Evolutionary conservation across 1,284 basidiomycete species (phyloP).

Genomic region (Vanrija humicola): DNA sequence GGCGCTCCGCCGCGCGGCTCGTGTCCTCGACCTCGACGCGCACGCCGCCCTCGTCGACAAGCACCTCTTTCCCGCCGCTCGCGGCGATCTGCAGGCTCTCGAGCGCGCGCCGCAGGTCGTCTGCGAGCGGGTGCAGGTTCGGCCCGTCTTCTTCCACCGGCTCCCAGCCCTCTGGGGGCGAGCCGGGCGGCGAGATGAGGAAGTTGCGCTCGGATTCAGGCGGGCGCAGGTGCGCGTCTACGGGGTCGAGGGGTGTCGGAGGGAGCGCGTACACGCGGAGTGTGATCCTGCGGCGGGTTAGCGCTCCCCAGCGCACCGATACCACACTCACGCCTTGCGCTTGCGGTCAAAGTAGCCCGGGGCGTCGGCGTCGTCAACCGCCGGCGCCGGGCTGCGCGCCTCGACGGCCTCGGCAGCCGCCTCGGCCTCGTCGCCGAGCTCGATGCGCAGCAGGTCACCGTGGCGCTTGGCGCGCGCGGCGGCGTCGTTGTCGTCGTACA

Average conservation of each 20-base stretch:
- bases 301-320: background rate
- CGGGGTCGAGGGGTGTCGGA: constrained; percentile 57
- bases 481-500: constrained; percentile 59
- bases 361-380: background rate
- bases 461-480: constrained; percentile 43
- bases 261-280: constrained; percentile 77
- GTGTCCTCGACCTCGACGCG: constrained; percentile 44
- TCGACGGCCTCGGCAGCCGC: background rate
- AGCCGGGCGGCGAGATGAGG: constrained; percentile 96
- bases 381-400: background rate
- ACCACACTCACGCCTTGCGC: background rate
- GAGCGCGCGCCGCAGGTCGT: constrained; percentile 80
- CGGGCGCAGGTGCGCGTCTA: constrained; percentile 59
- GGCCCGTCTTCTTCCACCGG: constrained; percentile 87
- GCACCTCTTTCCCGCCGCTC: constrained; percentile 33
- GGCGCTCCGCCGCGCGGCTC: constrained; percentile 9
- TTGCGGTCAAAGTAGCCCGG: constrained; percentile 11
- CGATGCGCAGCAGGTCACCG: constrained; percentile 39
- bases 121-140: constrained; percentile 77
- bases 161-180: constrained; percentile 96
- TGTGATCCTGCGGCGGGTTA: constrained; percentile 49
- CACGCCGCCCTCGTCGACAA: constrained; percentile 41
- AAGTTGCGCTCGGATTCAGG: constrained; percentile 87
- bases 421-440: constrained; percentile 18
- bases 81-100: constrained; percentile 47